Evolutionary conservation across 2,329 filamentous ascomycete species (phyloP), one percentile per base, ranked within the genome.

Genomic region (Beauveria pseudobassiana): DNA sequence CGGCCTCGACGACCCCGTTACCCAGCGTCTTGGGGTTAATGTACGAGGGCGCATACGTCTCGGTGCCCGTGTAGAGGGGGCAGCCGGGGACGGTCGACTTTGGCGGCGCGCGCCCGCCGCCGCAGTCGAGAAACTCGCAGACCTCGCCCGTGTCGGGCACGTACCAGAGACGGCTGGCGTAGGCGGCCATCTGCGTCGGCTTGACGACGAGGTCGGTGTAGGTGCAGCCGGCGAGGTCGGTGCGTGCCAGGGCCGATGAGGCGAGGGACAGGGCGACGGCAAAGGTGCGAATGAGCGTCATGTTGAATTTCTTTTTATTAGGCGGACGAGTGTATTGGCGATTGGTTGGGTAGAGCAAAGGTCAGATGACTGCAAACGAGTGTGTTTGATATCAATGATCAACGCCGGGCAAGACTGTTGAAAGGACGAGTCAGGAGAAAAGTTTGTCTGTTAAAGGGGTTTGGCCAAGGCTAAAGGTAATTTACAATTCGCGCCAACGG

Each of bases 51-150:
- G 28, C 3, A 45, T 58, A 58, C 43, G 55, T 58, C 12, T 26
- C 55, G 12, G 82, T 84, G 64, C 84, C 85, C 2, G 69, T 67
- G 75, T 87, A 87, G 4, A 61, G 68, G 2, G 72, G 68, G 68
- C 87, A 89, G 2, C 86, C 86, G 1, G 86, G 86, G 24, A 85
- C 81, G 28, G 78, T 81, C 18, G 81, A 84, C 76, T 85, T 88
- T 63, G 84, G 82, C 3, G 86, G 84, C 9, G 85, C 87, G 51
- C 82, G 79, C 61, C 86, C 87, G 65, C 87, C 87, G 62, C 87
- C 86, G 73, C 87, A 89, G 79, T 89, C 86, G 66, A 86, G 78
- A 64, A 83, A 69, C 12, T 77, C 76, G 78, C 87, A 89, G 69
- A 88, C 76, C 75, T 88, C 85, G 69, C 85, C 84, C 20, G 81